Evolutionary conservation across 2,329 filamentous ascomycete genomes (phyloP).

Genomic region (Saccharata proteae): DNA sequence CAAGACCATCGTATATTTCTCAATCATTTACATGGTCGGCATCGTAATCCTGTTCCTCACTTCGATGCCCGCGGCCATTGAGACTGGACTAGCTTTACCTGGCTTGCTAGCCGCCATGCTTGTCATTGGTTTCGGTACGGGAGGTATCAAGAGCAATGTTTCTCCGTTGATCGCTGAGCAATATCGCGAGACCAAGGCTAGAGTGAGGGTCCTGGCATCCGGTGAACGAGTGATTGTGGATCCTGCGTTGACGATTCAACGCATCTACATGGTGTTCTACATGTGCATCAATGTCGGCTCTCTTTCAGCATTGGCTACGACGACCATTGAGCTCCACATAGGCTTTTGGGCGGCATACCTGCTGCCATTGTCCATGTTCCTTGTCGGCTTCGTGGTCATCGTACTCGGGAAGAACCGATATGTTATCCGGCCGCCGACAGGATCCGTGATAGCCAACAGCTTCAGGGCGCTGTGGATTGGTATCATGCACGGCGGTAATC

Average conservation of each 20-base stretch:
- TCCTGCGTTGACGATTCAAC: constrained; percentile 26
- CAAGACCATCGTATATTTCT: constrained; percentile 57
- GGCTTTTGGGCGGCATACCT: constrained; percentile 57
- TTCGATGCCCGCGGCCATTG: constrained; percentile 51
- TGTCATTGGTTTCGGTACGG: constrained; percentile 63
- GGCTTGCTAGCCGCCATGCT: constrained; percentile 53
- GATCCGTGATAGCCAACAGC: constrained; percentile 14
- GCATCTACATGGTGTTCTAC: constrained; percentile 49
- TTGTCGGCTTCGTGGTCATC: constrained; percentile 46
- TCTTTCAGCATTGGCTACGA: constrained; percentile 53
- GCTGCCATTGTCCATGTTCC: constrained; percentile 51
- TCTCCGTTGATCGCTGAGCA: constrained; percentile 38
- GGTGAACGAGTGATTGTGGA: constrained; percentile 27
- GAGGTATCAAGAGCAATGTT: constrained; percentile 74
- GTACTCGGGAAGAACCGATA: constrained; percentile 19
- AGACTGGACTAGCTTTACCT: constrained; percentile 46
- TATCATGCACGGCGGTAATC: constrained; percentile 34
- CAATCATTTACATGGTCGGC: constrained; percentile 50
- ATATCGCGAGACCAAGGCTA: constrained; percentile 29
- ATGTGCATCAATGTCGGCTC: constrained; percentile 60
- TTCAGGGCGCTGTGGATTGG: constrained; percentile 50
- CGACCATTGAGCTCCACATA: constrained; percentile 53
- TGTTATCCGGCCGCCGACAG: constrained; percentile 11
- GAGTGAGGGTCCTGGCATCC: constrained; percentile 23
- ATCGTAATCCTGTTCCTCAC: constrained; percentile 55